A percentile compares a stretch with the other conserved stretches of the same genome.
phyloP scores from a whole-genome alignment of 805 yeast genomes.

The Clavispora santaluciae region DNA sequence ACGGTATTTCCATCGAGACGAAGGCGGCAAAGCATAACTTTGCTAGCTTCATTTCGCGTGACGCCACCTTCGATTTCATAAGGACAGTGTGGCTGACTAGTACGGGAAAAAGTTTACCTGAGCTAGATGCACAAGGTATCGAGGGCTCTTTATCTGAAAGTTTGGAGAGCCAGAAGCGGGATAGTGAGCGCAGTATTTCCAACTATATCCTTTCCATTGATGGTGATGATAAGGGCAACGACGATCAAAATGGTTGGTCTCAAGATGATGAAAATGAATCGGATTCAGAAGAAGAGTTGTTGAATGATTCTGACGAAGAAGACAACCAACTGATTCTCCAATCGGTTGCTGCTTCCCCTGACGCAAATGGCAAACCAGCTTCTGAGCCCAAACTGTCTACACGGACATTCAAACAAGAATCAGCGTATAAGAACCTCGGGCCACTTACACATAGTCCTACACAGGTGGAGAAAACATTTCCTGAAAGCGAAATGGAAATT shows the following conservation, averaged over 20 bases:
- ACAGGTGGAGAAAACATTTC: slow-evolving; percentile 1
- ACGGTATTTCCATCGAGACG: slow-evolving; percentile 75
- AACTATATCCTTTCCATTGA: slow-evolving; percentile 14
- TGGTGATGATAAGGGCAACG: slow-evolving; percentile 11
- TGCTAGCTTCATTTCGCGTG: slow-evolving; percentile 84
- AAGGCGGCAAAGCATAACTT: slow-evolving; percentile 62
- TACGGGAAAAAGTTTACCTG: slow-evolving; percentile 15
- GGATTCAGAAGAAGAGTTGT: background rate
- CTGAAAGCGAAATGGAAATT: slow-evolving; percentile 40
- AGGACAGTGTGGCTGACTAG: slow-evolving; percentile 58
- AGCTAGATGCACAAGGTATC: slow-evolving; percentile 3
- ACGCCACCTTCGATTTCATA: slow-evolving; percentile 66
- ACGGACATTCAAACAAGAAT: slow-evolving; percentile 16
- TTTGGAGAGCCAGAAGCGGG: background rate
- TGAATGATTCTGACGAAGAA: background rate
- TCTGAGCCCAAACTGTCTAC: background rate
- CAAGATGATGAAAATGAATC: slow-evolving; percentile 1
- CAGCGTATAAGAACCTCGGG: slow-evolving; percentile 32
- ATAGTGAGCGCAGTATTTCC: slow-evolving; percentile 8
- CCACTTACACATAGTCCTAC: slow-evolving; percentile 51
- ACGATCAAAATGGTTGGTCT: slow-evolving; percentile 3
- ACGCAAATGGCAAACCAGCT: background rate
- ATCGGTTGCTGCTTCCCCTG: background rate
- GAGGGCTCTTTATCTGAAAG: slow-evolving; percentile 3
- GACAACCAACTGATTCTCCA: background rate